Evolutionary conservation across 2,329 filamentous ascomycete genomes (phyloP).

Genomic region (Exophiala alcalophila): DNA sequence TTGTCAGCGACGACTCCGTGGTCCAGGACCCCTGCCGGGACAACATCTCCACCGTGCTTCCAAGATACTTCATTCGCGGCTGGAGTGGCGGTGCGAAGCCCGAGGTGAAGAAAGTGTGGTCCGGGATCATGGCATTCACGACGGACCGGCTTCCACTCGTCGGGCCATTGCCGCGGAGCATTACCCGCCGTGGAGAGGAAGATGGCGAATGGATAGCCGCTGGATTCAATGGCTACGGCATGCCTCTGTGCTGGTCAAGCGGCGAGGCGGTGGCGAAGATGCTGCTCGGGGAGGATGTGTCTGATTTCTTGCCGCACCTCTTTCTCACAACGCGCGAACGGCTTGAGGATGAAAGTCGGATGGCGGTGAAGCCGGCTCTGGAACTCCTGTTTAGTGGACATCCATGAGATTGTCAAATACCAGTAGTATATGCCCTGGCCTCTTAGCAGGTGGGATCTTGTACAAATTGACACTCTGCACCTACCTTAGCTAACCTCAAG

Average conservation of each 20-base stretch:
- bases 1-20: conserved; percentile 24
- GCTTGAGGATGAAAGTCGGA: conserved; percentile 4
- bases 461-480: no score
- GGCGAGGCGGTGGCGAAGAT: conserved; percentile 31
- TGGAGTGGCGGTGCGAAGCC: conserved; percentile 9
- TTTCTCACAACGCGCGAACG: conserved; percentile 6
- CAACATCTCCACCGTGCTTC: conserved; percentile 7
- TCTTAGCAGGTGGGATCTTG: no score
- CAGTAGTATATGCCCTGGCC: no score
- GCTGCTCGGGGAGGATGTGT: conserved; percentile 12
- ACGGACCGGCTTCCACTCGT: conserved; percentile 33
- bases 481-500: no score
- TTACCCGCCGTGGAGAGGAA: conserved; percentile 20
- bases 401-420: no score
- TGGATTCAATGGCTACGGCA: conserved; percentile 34
- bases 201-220: conserved; percentile 34
- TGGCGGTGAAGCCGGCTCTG: conserved; percentile 8
- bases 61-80: conserved; percentile 5
- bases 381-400: no score
- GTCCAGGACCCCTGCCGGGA: conserved; percentile 1
- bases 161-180: conserved; percentile 23
- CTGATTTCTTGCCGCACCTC: conserved; percentile 7
- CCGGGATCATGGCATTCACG: conserved; percentile 35
- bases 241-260: conserved; percentile 31
- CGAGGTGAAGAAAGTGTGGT: conserved; percentile 31